Percentiles rank a stretch among this genome's conserved stretches.
Evolutionary conservation across 2,329 filamentous ascomycete genomes (phyloP).

Genomic region (Aureobasidium namibiae): DNA sequence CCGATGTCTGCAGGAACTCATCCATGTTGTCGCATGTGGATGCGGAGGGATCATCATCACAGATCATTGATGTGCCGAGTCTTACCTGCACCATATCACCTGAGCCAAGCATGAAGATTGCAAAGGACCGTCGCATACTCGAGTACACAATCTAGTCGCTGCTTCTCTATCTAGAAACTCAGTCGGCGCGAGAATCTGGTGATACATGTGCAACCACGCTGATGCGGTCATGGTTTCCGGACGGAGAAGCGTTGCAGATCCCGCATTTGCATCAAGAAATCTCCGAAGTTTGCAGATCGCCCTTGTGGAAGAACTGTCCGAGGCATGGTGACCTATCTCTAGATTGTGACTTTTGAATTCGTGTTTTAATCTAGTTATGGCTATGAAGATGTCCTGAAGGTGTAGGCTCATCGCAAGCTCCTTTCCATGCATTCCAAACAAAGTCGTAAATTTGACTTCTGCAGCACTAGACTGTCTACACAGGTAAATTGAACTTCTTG

Average conservation of each 20-base stretch:
- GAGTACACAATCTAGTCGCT: too few relatives aligned
- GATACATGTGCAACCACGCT: background rate
- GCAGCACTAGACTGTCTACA: conserved; percentile 27
- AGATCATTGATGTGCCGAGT: background rate
- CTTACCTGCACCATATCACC: background rate
- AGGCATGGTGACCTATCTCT: background rate
- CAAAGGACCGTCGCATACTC: background rate
- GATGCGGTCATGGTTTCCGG: background rate
- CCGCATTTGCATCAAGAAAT: conserved; percentile 5
- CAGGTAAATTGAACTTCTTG: conserved; percentile 47
- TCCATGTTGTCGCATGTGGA: conserved; percentile 4
- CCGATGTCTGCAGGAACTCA: conserved; percentile 10
- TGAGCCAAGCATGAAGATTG: background rate
- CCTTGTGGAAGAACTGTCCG: too few relatives aligned
- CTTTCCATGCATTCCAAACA: background rate
- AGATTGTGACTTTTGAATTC: background rate
- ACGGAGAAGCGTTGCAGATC: conserved; percentile 8
- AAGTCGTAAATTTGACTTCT: background rate
- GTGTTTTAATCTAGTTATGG: background rate
- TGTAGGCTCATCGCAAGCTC: background rate
- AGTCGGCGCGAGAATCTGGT: background rate
- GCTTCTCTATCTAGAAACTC: background rate
- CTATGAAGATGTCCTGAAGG: background rate
- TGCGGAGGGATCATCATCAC: background rate
- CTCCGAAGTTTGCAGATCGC: too few relatives aligned